Base-by-base conservation (phyloP, 2,329 filamentous ascomycete genomes). In the Pestalotiopsis sp. region DNA sequence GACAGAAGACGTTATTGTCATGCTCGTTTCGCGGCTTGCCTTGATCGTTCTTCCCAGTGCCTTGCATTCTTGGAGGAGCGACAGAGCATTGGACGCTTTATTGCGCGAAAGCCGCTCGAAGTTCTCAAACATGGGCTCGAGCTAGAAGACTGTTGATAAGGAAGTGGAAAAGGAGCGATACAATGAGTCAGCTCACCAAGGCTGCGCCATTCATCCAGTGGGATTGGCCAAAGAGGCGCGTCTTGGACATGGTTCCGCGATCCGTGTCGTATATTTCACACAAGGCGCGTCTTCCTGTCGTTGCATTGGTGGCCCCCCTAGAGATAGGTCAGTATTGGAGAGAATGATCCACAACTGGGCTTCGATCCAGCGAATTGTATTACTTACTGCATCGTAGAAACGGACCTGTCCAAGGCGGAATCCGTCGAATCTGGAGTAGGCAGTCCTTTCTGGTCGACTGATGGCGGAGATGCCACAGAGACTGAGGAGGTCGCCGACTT, bases 201-300 rank as follows among this genome's bases (percentile, higher is more conserved):
- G 79, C 72, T 12, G 86, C 75, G 1, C 80, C 80, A 69, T 85
- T 87, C n/a, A 88, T 81, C 83, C 86, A 89, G 72, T 89, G 86
- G 38, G 85, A 88, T 72, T 84, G 84, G 0, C 88, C 88, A 72
- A 89, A 87, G 1, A 89, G 74, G 0, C 87, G 82, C 0, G 83
- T 85, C 73, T 90, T 91, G 70, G 88, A 85, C 23, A 82, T 80
- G 9, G 87, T 77, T n/a, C 81, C 82, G 7, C 82, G 82, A 1
- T 77, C 78, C 0, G 83, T 79, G 0, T 74, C 73, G 2, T 78
- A 74, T 0, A 71, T 59, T 27, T 80, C 74, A 9, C 79, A 77
- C 3, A 76, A 73, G 0, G 76, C 62, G 4, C 74, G 73, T 27
- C 72, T 85, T 78, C 61, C n/a, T 59, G n/a, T 13, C 14, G 13